These are phyloP conservation scores for Geotrichum citri-aurantii DNA, from an alignment of 1,139 yeast species.

Conservation along the genomic window DNA sequence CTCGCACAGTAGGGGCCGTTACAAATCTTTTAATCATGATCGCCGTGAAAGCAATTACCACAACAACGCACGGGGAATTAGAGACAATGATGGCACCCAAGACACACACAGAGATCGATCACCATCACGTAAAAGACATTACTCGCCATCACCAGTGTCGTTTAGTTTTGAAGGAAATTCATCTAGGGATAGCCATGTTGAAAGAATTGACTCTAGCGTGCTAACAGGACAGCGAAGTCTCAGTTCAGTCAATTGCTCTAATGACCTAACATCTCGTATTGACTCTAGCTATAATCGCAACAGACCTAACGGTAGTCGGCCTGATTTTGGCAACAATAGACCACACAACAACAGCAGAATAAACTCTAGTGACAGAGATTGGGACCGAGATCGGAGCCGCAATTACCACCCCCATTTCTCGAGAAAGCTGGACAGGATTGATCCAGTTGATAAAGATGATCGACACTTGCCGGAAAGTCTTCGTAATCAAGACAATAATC, in stretches of 20 bases:
- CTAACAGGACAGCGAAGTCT: not conserved
- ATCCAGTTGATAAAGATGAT: not conserved
- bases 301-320: not conserved
- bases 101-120: not conserved
- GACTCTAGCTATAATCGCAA: not conserved
- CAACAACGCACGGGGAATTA: not conserved
- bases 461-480: not conserved
- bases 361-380: not conserved
- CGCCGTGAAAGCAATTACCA: not conserved
- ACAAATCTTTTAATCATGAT: not conserved
- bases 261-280: not conserved
- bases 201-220: constrained; percentile 6
- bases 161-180: not conserved
- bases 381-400: not conserved
- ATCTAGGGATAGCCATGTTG: constrained; percentile 1
- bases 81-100: constrained; percentile 1
- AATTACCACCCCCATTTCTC: not conserved
- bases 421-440: not conserved
- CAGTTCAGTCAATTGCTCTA: not conserved
- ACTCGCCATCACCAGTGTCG: constrained; percentile 4
- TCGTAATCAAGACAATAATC: not conserved
- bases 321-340: not conserved
- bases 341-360: not conserved
- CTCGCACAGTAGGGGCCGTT: constrained; percentile 1
- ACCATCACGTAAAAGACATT: constrained; percentile 3